Conservation (phyloP, 1,139 yeast genomes). For the Sugiyamaella sp. region DNA sequence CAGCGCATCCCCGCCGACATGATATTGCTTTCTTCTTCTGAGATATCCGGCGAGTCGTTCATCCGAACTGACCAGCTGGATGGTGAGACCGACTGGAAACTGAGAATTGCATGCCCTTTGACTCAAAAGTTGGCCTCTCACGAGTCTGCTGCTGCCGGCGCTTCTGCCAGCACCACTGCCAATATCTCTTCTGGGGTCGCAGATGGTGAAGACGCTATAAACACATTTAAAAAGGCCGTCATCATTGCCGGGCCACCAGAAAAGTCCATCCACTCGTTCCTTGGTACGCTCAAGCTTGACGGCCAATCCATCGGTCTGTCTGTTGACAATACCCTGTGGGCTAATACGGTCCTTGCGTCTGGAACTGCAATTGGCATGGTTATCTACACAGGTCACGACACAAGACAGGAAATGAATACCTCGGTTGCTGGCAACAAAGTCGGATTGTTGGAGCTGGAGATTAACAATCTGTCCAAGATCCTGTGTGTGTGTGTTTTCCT, state of each 20-base stretch:
- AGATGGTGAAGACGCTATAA: slow-evolving; percentile 49
- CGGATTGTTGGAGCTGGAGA: slow-evolving; percentile 87
- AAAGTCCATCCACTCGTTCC: slow-evolving; percentile 77
- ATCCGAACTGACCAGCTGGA: slow-evolving; percentile 97
- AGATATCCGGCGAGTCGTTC: slow-evolving; percentile 80
- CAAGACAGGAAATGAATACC: slow-evolving; percentile 93
- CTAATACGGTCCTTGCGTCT: slow-evolving; percentile 93
- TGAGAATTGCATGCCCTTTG: slow-evolving; percentile 66
- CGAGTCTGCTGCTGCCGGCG: not conserved
- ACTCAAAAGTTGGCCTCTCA: slow-evolving; percentile 60
- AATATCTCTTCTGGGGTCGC: slow-evolving; percentile 1
- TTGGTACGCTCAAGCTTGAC: slow-evolving; percentile 66
- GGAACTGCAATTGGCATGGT: slow-evolving; percentile 89
- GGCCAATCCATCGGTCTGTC: slow-evolving; percentile 67
- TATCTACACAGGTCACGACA: slow-evolving; percentile 87
- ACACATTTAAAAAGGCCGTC: slow-evolving; percentile 51
- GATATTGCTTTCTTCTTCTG: slow-evolving; percentile 81
- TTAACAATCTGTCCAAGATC: slow-evolving; percentile 84
- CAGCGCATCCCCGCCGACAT: slow-evolving; percentile 92
- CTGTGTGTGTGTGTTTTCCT: slow-evolving; percentile 84
- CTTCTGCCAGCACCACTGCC: too few species aligned
- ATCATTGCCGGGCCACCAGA: slow-evolving; percentile 77
- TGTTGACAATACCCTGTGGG: slow-evolving; percentile 96
- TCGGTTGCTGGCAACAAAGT: slow-evolving; percentile 87
- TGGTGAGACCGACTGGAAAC: slow-evolving; percentile 99